These are phyloP conservation scores for Alternaria triticimaculans DNA, from an alignment of 2,329 filamentous ascomycete species.

Conservation along the genomic window DNA sequence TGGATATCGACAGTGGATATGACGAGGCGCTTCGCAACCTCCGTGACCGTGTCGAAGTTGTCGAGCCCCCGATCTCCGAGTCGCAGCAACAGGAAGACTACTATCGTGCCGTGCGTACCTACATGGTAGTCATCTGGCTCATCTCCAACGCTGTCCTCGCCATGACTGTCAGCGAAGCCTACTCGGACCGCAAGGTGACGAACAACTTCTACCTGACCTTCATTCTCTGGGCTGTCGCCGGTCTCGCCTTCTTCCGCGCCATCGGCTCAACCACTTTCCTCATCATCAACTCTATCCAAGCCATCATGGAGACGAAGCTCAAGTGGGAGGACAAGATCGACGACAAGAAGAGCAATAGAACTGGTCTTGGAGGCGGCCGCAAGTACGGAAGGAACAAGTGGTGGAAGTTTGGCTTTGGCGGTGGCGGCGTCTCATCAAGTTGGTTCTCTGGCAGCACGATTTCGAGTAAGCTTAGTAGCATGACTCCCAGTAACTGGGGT, in stretches of 20 bases:
- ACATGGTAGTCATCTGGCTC: conserved; percentile 98
- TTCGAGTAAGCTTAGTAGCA: conserved; percentile 47
- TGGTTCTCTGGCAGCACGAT: conserved; percentile 48
- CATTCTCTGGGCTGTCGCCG: conserved; percentile 90
- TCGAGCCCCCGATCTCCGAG: conserved; percentile 67
- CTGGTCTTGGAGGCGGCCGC: conserved; percentile 38
- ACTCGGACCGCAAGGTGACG: conserved; percentile 72
- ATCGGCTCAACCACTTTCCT: conserved; percentile 82
- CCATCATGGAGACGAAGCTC: conserved; percentile 84
- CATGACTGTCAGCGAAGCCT: conserved; percentile 91
- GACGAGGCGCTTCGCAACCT: conserved; percentile 97
- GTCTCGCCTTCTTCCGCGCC: conserved; percentile 85
- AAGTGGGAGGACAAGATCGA: conserved; percentile 56
- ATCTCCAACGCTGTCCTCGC: conserved; percentile 88
- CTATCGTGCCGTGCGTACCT: conserved; percentile 95
- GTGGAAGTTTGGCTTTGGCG: conserved; percentile 40
- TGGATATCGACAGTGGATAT: conserved; percentile 97
- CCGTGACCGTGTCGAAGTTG: conserved; percentile 87
- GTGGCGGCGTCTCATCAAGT: conserved; percentile 32
- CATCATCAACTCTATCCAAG: conserved; percentile 82
- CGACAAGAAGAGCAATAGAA: conserved; percentile 33
- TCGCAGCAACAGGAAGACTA: conserved; percentile 95
- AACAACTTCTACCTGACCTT: conserved; percentile 91
- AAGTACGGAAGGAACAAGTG: conserved; percentile 13
- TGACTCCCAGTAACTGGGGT: conserved; percentile 42